phyloP scores from a whole-genome alignment of 2,329 filamentous ascomycete genomes.

The Albophoma yamanashiensis region DNA sequence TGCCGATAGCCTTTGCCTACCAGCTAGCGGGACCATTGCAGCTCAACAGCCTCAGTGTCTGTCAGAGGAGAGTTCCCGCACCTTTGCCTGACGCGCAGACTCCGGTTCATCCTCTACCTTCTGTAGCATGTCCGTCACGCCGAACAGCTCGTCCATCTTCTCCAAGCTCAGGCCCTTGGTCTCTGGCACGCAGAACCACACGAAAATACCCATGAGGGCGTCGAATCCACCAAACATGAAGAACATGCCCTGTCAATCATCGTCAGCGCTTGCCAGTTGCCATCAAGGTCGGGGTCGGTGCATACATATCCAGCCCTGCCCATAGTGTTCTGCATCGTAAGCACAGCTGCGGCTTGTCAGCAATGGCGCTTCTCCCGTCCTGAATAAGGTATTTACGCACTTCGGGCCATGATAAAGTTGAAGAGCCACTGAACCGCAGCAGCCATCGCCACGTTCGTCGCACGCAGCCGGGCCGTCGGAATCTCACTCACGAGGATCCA shows the following conservation, averaged over 20 bases:
- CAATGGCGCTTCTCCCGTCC: background rate
- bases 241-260: constrained; percentile 42
- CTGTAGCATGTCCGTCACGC: constrained; percentile 35
- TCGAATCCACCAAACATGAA: constrained; percentile 60
- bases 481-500: constrained; percentile 65
- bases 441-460: constrained; percentile 56
- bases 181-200: constrained; percentile 59
- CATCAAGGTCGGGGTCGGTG: constrained; percentile 1
- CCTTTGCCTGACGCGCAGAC: constrained; percentile 12
- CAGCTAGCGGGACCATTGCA: background rate
- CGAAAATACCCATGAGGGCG: constrained; percentile 53
- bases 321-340: constrained; percentile 53
- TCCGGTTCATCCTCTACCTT: constrained; percentile 20
- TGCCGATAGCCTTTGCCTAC: too few species aligned
- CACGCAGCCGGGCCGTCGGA: constrained; percentile 53
- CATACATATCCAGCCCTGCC: constrained; percentile 29
- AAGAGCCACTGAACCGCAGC: constrained; percentile 65
- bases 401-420: constrained; percentile 61
- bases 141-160: constrained; percentile 57
- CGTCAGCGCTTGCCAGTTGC: background rate
- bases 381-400: constrained; percentile 12
- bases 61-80: constrained; percentile 13
- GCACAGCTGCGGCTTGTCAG: constrained; percentile 31
- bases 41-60: constrained; percentile 3
- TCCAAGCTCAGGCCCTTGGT: constrained; percentile 57